Conservation (phyloP, 768 basidiomycete genomes). For the Mycena latifolia region DNA sequence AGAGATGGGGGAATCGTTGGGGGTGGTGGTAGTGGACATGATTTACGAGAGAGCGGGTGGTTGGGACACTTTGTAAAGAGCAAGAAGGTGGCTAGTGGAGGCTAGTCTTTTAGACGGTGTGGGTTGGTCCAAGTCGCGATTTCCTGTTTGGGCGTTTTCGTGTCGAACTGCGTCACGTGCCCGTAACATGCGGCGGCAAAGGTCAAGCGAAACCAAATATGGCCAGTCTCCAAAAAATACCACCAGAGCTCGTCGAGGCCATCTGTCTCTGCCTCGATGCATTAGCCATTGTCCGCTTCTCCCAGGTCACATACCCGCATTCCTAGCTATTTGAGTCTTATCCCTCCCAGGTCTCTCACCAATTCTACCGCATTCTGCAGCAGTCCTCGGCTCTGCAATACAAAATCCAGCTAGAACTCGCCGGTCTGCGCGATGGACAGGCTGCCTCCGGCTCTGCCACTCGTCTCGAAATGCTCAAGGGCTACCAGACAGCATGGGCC, state of each 20-base stretch:
- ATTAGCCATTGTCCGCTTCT: constrained; percentile 43
- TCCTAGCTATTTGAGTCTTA: background rate
- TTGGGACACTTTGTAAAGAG: too few relatives aligned
- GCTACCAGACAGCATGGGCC: constrained; percentile 46
- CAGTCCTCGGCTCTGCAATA: constrained; percentile 43
- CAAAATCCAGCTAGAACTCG: constrained; percentile 45
- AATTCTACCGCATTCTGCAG: constrained; percentile 43
- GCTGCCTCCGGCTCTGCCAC: constrained; percentile 33
- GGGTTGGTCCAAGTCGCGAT: constrained; percentile 8
- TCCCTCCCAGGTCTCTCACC: constrained; percentile 42
- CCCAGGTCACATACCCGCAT: constrained; percentile 34
- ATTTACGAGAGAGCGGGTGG: constrained; percentile 17
- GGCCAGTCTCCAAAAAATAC: constrained; percentile 34
- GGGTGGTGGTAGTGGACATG: constrained; percentile 71
- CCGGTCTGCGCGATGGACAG: constrained; percentile 40
- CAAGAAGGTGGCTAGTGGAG: too few relatives aligned
- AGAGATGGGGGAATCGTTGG: constrained; percentile 73
- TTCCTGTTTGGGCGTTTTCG: too few relatives aligned
- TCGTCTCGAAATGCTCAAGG: constrained; percentile 42
- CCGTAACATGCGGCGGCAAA: too few relatives aligned
- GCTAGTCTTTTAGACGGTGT: too few relatives aligned
- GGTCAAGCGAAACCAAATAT: too few relatives aligned
- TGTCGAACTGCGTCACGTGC: constrained; percentile 2
- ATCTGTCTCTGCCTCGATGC: constrained; percentile 44
- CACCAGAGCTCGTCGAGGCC: constrained; percentile 44